Base-by-base conservation (phyloP, 495 filamentous ascomycete species). In the Xylaria curta region DNA sequence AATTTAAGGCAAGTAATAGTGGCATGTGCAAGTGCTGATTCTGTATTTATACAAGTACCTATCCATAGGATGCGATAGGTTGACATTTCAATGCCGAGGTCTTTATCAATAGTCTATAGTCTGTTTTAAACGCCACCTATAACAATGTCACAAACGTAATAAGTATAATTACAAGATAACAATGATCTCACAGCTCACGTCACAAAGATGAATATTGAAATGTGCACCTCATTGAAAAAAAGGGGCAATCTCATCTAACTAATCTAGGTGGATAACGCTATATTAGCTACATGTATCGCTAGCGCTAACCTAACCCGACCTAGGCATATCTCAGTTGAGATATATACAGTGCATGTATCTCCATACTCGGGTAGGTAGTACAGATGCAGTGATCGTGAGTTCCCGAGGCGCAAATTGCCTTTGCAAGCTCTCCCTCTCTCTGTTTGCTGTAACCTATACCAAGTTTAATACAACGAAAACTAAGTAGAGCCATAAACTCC, bases 191-290 rank as follows among this genome's bases (percentile, higher is more conserved):
- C 4, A 40, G 10, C n/a, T n/a, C 33, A 13, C n/a, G 5, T 21
- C 21, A 53, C 21, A n/a, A 24, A 53, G 21, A 21, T 53, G 12
- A 13, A 26, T 26, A 53, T 53, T 26, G 21, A 53, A 12, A 53
- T 26, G 9, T 0, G n/a, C 21, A 44, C 44, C 60, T 62, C 60
- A 44, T 44, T 24, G 36, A 40, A 7, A 40, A 49, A 64, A 65
- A 64, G 31, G 62, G 62, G 60, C n/a, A 60, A 44, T 63, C 60
- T 65, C 62, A 65, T 65, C 40, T 65, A 31, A n/a, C 42, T 65
- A 65, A 65, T 65, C 42, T 36, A 65, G 60, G 58, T 38, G 58
- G 33, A 7, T 4, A 21, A 60, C 31, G 58, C 58, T 19, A 59
- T 59, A 31, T 31, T 59, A 59, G 54, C 13, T 5, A 36, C 26